These are phyloP conservation scores for Hylodesmum podocarpum DNA, from an alignment of 306 rosid species.

Conservation along the genomic window DNA sequence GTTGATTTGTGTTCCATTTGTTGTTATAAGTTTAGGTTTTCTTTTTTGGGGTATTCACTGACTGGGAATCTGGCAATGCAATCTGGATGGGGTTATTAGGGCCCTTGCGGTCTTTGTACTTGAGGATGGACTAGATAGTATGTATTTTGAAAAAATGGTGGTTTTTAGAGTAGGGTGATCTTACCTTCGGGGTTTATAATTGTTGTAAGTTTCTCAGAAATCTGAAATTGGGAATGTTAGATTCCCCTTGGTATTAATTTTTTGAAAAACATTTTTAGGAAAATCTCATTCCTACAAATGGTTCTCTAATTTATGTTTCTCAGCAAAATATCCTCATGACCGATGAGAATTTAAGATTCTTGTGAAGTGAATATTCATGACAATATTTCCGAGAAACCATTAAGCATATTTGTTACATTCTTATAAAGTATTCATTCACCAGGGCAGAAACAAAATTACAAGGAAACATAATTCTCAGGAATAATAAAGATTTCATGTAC, in stretches of 20 bases:
- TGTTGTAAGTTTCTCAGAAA: neutral
- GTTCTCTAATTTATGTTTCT: neutral
- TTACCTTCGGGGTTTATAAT: neutral
- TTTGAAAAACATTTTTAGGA: neutral
- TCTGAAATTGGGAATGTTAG: neutral
- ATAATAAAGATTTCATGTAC: neutral
- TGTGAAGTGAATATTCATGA: neutral
- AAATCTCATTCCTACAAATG: neutral
- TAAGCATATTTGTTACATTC: neutral
- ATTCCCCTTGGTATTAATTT: neutral
- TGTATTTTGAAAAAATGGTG: constrained; percentile 2
- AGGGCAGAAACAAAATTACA: neutral
- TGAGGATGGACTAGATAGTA: constrained; percentile 23
- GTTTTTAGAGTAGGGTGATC: constrained; percentile 20
- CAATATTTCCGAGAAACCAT: neutral
- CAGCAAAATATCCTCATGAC: neutral
- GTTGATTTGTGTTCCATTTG: constrained; percentile 37
- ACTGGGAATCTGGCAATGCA: constrained; percentile 31
- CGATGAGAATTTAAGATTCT: neutral
- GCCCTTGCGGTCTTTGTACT: constrained; percentile 22
- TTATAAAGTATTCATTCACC: neutral
- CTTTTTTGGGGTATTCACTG: constrained; percentile 6
- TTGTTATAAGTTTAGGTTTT: constrained; percentile 21
- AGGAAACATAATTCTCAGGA: neutral
- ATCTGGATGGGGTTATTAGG: constrained; percentile 7